Percentiles rank a stretch among this genome's conserved stretches.
These are phyloP conservation scores for Wickerhamiella hasegawae DNA, from an alignment of 805 yeast genomes.

Conservation along the genomic window DNA sequence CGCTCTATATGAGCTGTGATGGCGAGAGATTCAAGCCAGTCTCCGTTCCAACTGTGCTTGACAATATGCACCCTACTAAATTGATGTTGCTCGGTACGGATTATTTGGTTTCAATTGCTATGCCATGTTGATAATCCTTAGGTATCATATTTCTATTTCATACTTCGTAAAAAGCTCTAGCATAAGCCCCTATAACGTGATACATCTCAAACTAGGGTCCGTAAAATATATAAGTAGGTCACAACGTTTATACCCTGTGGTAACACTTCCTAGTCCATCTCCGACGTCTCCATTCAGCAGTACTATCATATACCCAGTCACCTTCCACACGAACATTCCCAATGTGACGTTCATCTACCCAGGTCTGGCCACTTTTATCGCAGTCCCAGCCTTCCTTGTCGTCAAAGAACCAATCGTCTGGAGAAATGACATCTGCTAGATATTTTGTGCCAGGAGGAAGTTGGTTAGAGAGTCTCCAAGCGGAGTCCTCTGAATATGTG, in stretches of 20 bases:
- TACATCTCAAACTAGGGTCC: too few species aligned
- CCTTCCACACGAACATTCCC: slow-evolving; percentile 17
- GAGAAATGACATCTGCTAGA: slow-evolving; percentile 45
- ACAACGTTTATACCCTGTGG: background rate
- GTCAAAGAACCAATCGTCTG: slow-evolving; percentile 62
- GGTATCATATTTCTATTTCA: too few species aligned
- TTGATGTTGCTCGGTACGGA: too few species aligned
- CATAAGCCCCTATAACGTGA: too few species aligned
- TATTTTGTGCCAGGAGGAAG: slow-evolving; percentile 50
- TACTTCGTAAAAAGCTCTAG: too few species aligned
- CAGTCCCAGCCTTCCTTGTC: slow-evolving; percentile 45
- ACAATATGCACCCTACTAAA: too few species aligned
- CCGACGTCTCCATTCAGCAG: slow-evolving; percentile 27
- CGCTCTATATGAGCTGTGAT: too few species aligned
- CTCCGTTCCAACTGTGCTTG: too few species aligned
- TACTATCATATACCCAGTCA: slow-evolving; percentile 25
- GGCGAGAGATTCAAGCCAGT: too few species aligned
- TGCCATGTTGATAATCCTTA: too few species aligned
- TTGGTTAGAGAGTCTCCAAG: slow-evolving; percentile 29
- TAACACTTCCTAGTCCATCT: slow-evolving; percentile 24
- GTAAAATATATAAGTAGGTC: too few species aligned
- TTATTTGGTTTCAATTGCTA: too few species aligned
- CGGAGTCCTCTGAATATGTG: slow-evolving; percentile 37
- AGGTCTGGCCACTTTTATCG: slow-evolving; percentile 36
- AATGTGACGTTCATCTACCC: slow-evolving; percentile 35